Conservation (phyloP, 495 filamentous ascomycete genomes). For the Trichoderma virens region DNA sequence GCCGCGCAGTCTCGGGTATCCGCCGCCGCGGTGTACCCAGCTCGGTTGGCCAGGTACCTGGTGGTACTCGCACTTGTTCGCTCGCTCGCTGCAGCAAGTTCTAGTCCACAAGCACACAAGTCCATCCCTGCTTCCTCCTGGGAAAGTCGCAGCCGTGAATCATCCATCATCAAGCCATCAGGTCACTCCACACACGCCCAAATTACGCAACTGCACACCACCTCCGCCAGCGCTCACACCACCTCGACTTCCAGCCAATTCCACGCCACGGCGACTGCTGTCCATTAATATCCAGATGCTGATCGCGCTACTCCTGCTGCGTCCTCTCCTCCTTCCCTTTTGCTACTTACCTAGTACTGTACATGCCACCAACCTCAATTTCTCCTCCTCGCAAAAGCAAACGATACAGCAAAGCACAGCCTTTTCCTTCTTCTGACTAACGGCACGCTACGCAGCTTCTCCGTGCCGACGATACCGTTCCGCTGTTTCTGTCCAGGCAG, state of each 20-base stretch:
- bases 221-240: constrained; percentile 1
- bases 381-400: neutral
- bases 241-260: neutral
- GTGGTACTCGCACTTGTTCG: too few species aligned
- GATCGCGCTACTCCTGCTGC: neutral
- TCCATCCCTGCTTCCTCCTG: neutral
- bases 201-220: neutral
- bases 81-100: too few species aligned
- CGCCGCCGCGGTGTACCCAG: too few species aligned
- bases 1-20: too few species aligned
- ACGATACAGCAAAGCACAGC: neutral
- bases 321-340: neutral
- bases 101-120: too few species aligned
- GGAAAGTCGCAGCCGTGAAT: neutral
- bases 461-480: neutral
- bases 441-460: neutral
- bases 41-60: too few species aligned
- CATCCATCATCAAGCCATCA: neutral
- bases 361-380: neutral
- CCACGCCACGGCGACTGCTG: neutral
- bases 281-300: neutral
- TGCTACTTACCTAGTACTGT: neutral
- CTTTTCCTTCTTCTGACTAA: neutral
- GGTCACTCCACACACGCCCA: constrained; percentile 4
- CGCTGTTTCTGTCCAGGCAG: neutral